phyloP scores from a whole-genome alignment of 345 rosid genomes.

The Salix dunnii region DNA sequence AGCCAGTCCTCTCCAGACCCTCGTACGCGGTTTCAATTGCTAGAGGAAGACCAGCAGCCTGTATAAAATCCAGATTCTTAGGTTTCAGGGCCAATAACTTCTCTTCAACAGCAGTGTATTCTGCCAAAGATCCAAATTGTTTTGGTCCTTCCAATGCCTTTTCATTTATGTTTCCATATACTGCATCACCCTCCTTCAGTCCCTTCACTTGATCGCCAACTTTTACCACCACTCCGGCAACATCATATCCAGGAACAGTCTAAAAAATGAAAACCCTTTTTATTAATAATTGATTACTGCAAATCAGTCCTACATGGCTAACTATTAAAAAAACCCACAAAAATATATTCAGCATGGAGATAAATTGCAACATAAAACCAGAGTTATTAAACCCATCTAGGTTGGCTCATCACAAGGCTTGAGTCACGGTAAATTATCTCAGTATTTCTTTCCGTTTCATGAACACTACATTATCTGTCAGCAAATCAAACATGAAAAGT shows the following conservation, averaged over 20 bases:
- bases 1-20: slow-evolving; percentile 75
- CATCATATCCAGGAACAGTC: slow-evolving; percentile 97
- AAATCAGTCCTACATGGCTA: not conserved
- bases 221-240: slow-evolving; percentile 83
- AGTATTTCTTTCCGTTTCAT: too few species aligned
- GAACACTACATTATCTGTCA: too few species aligned
- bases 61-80: slow-evolving; percentile 65
- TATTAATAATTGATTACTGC: not conserved
- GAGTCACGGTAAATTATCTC: too few species aligned
- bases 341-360: too few species aligned
- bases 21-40: slow-evolving; percentile 84
- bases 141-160: slow-evolving; percentile 89
- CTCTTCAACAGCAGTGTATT: slow-evolving; percentile 87
- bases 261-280: slow-evolving; percentile 12
- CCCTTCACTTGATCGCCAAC: slow-evolving; percentile 69
- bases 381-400: too few species aligned
- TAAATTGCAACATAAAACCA: not conserved
- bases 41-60: slow-evolving; percentile 89
- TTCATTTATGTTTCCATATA: slow-evolving; percentile 85
- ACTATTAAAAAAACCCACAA: not conserved
- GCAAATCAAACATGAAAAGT: too few species aligned
- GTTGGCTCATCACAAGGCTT: too few species aligned
- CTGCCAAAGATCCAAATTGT: slow-evolving; percentile 82
- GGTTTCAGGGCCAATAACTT: slow-evolving; percentile 79
- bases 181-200: slow-evolving; percentile 81